Conservation (phyloP, 2,329 filamentous ascomycete species). For the Colletotrichum sp. region DNA sequence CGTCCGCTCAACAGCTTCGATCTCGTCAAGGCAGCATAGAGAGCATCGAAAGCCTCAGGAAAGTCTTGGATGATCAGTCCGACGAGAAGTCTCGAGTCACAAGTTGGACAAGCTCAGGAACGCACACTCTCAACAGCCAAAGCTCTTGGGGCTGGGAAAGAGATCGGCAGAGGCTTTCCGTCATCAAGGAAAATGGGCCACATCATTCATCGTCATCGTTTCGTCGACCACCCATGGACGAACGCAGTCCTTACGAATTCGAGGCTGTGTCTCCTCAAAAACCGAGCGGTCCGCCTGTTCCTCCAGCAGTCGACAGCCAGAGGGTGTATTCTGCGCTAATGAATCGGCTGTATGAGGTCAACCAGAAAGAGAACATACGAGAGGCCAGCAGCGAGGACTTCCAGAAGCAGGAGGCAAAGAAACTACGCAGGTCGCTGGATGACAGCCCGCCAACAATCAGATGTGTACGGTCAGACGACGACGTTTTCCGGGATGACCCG, state of each 20-base stretch:
- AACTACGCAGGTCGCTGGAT: not conserved
- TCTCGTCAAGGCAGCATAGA: conserved; percentile 62
- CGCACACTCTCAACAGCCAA: conserved; percentile 56
- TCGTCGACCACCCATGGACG: conserved; percentile 28
- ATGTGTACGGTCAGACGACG: conserved; percentile 35
- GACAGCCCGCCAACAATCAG: conserved; percentile 28
- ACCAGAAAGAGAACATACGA: conserved; percentile 6
- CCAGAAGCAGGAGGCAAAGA: not conserved
- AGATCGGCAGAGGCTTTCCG: conserved; percentile 64
- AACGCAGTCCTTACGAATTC: conserved; percentile 19
- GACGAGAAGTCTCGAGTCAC: conserved; percentile 69
- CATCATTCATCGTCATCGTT: conserved; percentile 46
- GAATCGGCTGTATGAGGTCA: conserved; percentile 53
- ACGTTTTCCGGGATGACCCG: conserved; percentile 32
- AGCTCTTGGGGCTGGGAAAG: conserved; percentile 41
- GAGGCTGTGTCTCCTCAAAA: not conserved
- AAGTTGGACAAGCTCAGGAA: conserved; percentile 73
- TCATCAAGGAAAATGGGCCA: conserved; percentile 64
- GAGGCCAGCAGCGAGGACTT: not conserved
- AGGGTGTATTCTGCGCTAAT: conserved; percentile 70
- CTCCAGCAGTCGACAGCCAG: conserved; percentile 55
- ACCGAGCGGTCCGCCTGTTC: conserved; percentile 8
- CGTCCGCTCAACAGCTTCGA: conserved; percentile 49
- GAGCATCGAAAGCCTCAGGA: conserved; percentile 47
- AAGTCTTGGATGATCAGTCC: conserved; percentile 49